phyloP scores from a whole-genome alignment of 257 asterid species.

The Solanum okadae region DNA sequence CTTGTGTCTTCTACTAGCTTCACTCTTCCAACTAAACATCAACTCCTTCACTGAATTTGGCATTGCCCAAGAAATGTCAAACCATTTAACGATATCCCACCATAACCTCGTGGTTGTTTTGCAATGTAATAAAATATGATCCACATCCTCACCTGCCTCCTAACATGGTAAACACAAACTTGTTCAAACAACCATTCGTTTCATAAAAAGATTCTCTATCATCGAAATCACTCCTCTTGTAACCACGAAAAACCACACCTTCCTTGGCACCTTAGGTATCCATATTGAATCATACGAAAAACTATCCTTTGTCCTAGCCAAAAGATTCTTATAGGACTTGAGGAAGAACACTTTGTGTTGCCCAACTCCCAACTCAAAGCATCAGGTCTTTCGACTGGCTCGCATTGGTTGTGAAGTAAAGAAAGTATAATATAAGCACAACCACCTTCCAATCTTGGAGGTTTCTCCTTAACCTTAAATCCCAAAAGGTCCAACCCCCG shows the following conservation, averaged over 20 bases:
- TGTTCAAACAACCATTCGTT: background rate
- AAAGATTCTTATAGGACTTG: background rate
- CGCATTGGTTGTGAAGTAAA: background rate
- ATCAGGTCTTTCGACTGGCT: background rate
- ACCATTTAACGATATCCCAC: background rate
- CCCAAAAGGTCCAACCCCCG: background rate
- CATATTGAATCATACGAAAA: background rate
- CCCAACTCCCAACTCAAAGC: background rate
- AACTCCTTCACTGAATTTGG: background rate
- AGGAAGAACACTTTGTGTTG: background rate
- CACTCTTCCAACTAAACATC: background rate
- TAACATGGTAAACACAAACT: background rate
- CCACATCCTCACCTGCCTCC: background rate
- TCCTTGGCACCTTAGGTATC: background rate
- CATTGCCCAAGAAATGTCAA: background rate
- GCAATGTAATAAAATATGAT: background rate
- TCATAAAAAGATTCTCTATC: background rate
- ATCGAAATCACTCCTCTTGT: background rate
- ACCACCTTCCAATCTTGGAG: background rate
- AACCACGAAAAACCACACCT: background rate
- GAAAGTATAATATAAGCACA: background rate
- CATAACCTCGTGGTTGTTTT: background rate
- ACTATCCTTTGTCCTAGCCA: background rate
- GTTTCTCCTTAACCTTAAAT: background rate
- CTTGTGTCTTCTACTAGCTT: background rate